Evolutionary conservation across 805 yeast genomes (phyloP).

Genomic region (Candida sphagnicola): DNA sequence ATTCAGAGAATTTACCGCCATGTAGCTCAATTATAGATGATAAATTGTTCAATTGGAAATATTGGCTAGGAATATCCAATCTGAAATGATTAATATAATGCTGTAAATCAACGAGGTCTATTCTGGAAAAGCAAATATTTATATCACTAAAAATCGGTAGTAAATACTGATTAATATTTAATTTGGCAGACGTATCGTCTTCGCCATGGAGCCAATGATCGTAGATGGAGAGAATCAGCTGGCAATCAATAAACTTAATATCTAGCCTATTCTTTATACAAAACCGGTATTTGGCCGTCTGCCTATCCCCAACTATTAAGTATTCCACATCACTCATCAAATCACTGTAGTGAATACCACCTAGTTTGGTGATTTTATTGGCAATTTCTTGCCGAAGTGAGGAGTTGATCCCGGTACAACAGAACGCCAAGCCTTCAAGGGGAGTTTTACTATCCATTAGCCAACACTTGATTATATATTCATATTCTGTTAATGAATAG

Average conservation of each 20-base stretch:
- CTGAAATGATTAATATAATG: slow-evolving; percentile 9
- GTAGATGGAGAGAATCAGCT: slow-evolving; percentile 42
- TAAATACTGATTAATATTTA: slow-evolving; percentile 18
- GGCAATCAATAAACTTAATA: slow-evolving; percentile 50
- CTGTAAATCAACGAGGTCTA: slow-evolving; percentile 13
- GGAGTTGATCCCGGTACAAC: slow-evolving; percentile 51
- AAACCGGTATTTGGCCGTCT: slow-evolving; percentile 53
- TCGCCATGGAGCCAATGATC: slow-evolving; percentile 53
- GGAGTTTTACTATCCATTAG: slow-evolving; percentile 20
- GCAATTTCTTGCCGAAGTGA: slow-evolving; percentile 40
- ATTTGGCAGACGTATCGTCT: slow-evolving; percentile 19
- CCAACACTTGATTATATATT: neutral
- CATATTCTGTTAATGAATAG: neutral
- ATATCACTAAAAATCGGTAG: slow-evolving; percentile 45
- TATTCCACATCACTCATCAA: slow-evolving; percentile 59
- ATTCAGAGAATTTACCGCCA: slow-evolving; percentile 51
- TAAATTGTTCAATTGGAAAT: slow-evolving; percentile 27
- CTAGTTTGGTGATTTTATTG: slow-evolving; percentile 47
- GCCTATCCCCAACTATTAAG: slow-evolving; percentile 54
- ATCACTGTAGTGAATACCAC: slow-evolving; percentile 56
- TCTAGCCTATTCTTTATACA: slow-evolving; percentile 52
- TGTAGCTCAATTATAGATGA: slow-evolving; percentile 30
- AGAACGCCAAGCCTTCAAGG: slow-evolving; percentile 46
- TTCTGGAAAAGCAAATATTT: slow-evolving; percentile 42
- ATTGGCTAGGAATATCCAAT: slow-evolving; percentile 9